phyloP scores from a whole-genome alignment of 768 basidiomycete genomes.

The Tulasnella sp. region DNA sequence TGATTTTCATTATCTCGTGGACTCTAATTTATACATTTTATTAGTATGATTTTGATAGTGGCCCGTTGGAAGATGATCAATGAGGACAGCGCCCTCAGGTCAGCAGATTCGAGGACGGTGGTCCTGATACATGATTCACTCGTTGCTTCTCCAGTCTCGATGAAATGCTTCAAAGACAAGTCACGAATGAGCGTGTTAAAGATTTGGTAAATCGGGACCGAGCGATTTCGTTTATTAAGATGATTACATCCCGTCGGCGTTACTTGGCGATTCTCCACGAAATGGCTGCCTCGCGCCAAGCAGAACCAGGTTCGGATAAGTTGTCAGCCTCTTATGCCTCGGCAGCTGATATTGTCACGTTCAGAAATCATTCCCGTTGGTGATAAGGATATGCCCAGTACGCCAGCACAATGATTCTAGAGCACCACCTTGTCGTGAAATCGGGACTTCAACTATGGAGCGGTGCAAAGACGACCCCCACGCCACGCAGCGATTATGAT shows the following conservation, averaged over 20 bases:
- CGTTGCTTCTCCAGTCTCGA: constrained; percentile 53
- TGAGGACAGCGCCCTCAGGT: constrained; percentile 70
- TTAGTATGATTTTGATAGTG: constrained; percentile 69
- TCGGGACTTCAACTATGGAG: too few relatives aligned
- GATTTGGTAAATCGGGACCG: constrained; percentile 83
- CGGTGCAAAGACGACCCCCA: too few relatives aligned
- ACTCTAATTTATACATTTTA: not conserved
- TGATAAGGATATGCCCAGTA: constrained; percentile 51
- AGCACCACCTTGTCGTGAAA: constrained; percentile 46
- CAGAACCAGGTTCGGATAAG: constrained; percentile 38
- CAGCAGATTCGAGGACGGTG: constrained; percentile 41
- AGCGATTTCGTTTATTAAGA: constrained; percentile 72
- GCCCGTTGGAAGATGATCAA: constrained; percentile 90
- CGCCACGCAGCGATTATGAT: too few relatives aligned
- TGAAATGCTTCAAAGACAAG: constrained; percentile 70
- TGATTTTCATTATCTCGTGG: not conserved
- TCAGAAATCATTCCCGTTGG: constrained; percentile 68
- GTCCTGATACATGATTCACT: constrained; percentile 65
- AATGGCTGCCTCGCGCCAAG: constrained; percentile 28
- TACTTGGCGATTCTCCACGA: constrained; percentile 55
- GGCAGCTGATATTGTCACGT: constrained; percentile 5
- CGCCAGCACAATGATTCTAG: constrained; percentile 47
- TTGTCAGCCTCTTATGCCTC: not conserved
- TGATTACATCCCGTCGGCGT: constrained; percentile 65
- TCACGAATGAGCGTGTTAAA: constrained; percentile 72